Evolutionary conservation across 331 rosid species (phyloP).

Genomic region (Stylosanthes scabra): DNA sequence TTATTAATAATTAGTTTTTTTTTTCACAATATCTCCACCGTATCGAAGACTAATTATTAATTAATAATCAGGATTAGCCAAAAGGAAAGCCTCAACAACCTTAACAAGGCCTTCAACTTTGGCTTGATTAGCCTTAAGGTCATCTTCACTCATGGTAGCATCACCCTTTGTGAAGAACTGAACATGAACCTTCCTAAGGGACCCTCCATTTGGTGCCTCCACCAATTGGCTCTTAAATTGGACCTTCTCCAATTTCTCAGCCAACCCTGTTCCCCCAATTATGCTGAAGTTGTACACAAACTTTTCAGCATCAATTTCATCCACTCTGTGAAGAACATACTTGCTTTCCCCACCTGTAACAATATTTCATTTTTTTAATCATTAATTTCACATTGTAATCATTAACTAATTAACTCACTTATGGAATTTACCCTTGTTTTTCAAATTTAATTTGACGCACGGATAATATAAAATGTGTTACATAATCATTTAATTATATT

Average conservation of each 20-base stretch:
- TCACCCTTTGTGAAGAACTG: conserved; percentile 50
- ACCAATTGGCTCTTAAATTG: conserved; percentile 52
- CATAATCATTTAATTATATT: too few relatives aligned
- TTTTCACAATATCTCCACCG: too few relatives aligned
- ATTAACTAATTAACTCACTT: too few relatives aligned
- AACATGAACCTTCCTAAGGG: conserved; percentile 44
- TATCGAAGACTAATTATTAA: not conserved
- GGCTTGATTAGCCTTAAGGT: conserved; percentile 28
- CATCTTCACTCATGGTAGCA: conserved; percentile 37
- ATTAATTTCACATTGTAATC: not conserved
- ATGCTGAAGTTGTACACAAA: conserved; percentile 53
- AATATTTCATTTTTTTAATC: not conserved
- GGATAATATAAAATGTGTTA: too few relatives aligned
- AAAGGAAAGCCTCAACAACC: conserved; percentile 47
- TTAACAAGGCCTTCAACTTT: conserved; percentile 41
- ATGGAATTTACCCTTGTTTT: too few relatives aligned
- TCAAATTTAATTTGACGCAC: too few relatives aligned
- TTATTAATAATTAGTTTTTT: too few relatives aligned
- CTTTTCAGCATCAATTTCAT: conserved; percentile 49
- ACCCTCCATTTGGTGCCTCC: conserved; percentile 60
- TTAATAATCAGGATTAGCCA: conserved; percentile 62
- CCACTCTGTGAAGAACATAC: conserved; percentile 59
- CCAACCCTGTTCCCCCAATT: conserved; percentile 50
- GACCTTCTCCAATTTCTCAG: conserved; percentile 53
- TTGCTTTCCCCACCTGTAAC: conserved; percentile 39